Conservation (phyloP, 139 green algal species). For the Tetradesmus obliquus region DNA sequence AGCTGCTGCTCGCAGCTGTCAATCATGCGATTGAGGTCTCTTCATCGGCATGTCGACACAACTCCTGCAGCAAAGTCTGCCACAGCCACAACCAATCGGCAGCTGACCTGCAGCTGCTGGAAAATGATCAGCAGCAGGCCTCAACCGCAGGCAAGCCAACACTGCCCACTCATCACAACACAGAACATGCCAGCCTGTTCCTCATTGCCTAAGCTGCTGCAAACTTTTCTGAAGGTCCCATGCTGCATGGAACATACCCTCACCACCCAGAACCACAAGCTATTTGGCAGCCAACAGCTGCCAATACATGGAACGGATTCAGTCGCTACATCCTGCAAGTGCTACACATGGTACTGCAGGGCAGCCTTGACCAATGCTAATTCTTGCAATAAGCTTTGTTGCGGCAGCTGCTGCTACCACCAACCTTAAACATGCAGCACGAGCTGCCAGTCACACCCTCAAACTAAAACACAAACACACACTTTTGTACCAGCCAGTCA, state of each 20-base stretch:
- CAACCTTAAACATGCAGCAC: not conserved
- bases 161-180: not conserved
- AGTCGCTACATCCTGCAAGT: not conserved
- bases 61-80: not conserved
- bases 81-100: constrained; percentile 2
- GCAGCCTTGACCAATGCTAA: not conserved
- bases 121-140: not conserved
- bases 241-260: not conserved
- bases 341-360: not conserved
- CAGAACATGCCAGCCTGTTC: not conserved
- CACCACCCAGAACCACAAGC: not conserved
- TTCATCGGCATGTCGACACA: not conserved
- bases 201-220: not conserved
- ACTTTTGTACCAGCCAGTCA: not conserved
- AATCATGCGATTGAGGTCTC: not conserved
- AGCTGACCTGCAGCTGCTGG: not conserved
- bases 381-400: not conserved
- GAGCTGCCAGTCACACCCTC: not conserved
- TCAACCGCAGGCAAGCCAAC: not conserved
- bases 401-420: not conserved
- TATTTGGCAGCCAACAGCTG: not conserved
- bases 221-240: not conserved
- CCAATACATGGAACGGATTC: not conserved
- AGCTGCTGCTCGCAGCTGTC: not conserved
- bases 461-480: not conserved